A percentile compares a stretch with the other conserved stretches of the same genome.
These are phyloP conservation scores for Byssoonygena ceratinophila DNA, from an alignment of 2,329 filamentous ascomycete genomes.

Conservation along the genomic window DNA sequence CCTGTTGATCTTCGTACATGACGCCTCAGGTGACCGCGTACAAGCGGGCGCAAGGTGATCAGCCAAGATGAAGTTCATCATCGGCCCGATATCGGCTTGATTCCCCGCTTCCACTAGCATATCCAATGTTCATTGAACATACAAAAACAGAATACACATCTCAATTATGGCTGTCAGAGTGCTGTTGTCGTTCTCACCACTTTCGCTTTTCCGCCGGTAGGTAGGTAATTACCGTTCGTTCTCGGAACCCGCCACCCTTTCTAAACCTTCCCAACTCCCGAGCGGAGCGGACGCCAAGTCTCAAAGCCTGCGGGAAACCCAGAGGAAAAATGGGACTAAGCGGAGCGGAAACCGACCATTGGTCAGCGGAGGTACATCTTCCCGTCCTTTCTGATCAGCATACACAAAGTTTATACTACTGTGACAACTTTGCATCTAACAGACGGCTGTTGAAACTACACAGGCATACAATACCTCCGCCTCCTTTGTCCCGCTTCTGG, in stretches of 20 bases:
- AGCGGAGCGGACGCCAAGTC: slow-evolving; percentile 10
- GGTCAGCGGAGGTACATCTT: slow-evolving; percentile 34
- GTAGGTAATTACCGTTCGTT: not conserved
- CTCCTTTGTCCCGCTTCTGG: slow-evolving; percentile 54
- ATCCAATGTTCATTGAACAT: not conserved
- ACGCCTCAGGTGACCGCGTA: not conserved
- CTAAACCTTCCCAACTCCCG: not conserved
- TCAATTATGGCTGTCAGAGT: too few relatives aligned
- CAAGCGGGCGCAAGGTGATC: not conserved
- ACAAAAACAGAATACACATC: not conserved
- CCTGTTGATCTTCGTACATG: too few relatives aligned
- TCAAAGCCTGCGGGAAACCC: not conserved
- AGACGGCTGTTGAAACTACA: too few relatives aligned
- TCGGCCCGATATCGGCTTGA: not conserved
- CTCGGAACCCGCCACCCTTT: too few relatives aligned
- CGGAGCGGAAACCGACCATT: slow-evolving; percentile 25
- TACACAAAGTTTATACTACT: too few relatives aligned
- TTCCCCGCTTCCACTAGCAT: not conserved
- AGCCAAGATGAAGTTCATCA: too few relatives aligned
- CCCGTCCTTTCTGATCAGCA: too few relatives aligned
- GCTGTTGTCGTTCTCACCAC: too few relatives aligned
- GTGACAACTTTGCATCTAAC: not conserved
- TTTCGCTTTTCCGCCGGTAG: too few relatives aligned
- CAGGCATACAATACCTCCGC: slow-evolving; percentile 53
- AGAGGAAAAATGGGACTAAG: not conserved